phyloP scores from a whole-genome alignment of 495 filamentous ascomycete genomes.

The Penicillium pancosmium region DNA sequence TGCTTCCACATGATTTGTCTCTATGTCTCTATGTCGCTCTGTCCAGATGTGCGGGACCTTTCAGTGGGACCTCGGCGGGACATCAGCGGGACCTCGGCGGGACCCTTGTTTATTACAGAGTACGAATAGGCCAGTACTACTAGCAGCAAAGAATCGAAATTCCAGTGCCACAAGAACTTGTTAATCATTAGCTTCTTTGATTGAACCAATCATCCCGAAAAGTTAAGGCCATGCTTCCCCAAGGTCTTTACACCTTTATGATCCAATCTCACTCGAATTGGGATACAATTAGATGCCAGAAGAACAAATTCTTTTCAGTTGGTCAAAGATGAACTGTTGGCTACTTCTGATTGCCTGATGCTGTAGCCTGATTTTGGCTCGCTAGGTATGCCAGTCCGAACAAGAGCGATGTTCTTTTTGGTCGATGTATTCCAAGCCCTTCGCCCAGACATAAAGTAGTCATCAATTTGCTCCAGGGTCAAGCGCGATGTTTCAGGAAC shows the following conservation, averaged over 20 bases:
- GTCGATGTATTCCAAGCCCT: constrained; percentile 30
- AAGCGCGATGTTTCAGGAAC: constrained; percentile 33
- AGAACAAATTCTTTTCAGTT: neutral
- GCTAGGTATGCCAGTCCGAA: neutral
- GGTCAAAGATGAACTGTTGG: neutral
- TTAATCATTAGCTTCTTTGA: neutral
- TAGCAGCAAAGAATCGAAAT: too few relatives aligned
- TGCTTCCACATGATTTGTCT: neutral
- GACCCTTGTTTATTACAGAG: neutral
- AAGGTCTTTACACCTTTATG: neutral
- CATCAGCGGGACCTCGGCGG: neutral
- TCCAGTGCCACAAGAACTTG: neutral
- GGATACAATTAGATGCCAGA: neutral
- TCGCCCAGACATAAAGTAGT: constrained; percentile 24
- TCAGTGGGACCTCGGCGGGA: neutral
- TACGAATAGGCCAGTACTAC: too few relatives aligned
- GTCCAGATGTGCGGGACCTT: neutral
- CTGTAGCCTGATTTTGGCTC: neutral
- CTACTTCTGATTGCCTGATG: neutral
- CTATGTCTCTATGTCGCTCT: neutral
- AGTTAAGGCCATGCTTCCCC: neutral
- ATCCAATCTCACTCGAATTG: too few relatives aligned
- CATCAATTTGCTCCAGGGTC: constrained; percentile 36
- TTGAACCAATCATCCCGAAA: neutral
- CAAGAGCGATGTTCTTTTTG: constrained; percentile 18